phyloP scores from a whole-genome alignment of 106 monocot species.

The Platanthera guangdongensis region DNA sequence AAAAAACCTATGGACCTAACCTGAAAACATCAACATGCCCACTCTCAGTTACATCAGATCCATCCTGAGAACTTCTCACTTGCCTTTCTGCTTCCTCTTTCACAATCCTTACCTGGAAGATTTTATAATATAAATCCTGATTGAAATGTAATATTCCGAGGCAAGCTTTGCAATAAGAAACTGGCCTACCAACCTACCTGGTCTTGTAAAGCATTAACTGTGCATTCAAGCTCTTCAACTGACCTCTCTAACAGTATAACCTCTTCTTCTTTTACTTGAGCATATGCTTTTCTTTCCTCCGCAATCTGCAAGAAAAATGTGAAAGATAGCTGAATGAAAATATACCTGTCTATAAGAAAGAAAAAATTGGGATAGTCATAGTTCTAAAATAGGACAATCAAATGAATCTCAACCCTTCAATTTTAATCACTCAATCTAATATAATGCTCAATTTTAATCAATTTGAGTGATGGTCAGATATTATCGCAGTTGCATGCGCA shows the following conservation, averaged over 20 bases:
- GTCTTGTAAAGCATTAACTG: constrained; percentile 74
- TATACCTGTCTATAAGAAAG: neutral
- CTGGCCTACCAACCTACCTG: constrained; percentile 29
- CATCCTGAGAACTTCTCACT: constrained; percentile 27
- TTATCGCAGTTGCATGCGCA: too few relatives aligned
- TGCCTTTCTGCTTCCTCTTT: constrained; percentile 84
- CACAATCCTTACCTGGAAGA: constrained; percentile 55
- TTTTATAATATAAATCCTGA: constrained; percentile 8
- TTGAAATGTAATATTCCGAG: constrained; percentile 1
- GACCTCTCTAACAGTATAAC: constrained; percentile 81
- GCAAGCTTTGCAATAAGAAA: neutral
- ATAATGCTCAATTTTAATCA: too few relatives aligned
- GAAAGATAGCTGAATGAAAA: neutral
- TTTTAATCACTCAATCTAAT: neutral
- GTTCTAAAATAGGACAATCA: neutral
- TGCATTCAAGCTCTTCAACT: constrained; percentile 84
- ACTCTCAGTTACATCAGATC: constrained; percentile 8
- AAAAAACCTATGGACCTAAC: constrained; percentile 15
- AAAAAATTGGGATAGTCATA: neutral
- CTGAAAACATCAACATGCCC: constrained; percentile 17
- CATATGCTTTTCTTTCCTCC: constrained; percentile 48
- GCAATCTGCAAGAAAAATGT: constrained; percentile 41
- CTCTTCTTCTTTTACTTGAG: constrained; percentile 84
- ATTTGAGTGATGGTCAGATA: too few relatives aligned
- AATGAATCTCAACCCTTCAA: too few relatives aligned